A percentile compares a stretch with the other conserved stretches of the same genome.
phyloP scores from a whole-genome alignment of 345 rosid genomes.

The Euphorbia pulcherrima region DNA sequence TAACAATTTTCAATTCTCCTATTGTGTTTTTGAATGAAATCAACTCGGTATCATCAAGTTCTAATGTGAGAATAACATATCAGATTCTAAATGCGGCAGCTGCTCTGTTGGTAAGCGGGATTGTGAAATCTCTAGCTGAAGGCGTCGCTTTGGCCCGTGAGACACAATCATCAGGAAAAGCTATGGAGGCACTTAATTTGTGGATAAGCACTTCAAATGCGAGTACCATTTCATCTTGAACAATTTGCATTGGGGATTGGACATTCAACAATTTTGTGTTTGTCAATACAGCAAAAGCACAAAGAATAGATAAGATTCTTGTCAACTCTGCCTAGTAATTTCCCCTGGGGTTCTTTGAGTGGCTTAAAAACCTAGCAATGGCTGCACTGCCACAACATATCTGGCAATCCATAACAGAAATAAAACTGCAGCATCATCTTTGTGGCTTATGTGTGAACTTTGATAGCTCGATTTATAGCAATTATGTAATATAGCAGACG shows the following conservation, averaged over 20 bases:
- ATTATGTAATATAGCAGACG: too few relatives aligned
- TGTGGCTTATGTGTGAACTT: background rate
- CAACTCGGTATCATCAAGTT: background rate
- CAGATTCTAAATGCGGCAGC: slow-evolving; percentile 98
- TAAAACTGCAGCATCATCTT: background rate
- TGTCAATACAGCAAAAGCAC: slow-evolving; percentile 22
- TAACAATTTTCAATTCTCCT: too few relatives aligned
- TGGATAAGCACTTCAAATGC: slow-evolving; percentile 65
- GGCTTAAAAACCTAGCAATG: background rate
- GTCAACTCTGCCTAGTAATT: slow-evolving; percentile 4
- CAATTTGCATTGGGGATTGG: background rate
- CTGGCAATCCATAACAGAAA: background rate
- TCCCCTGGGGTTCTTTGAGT: background rate
- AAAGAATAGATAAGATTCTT: slow-evolving; percentile 8
- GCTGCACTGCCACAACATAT: background rate
- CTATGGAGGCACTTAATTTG: slow-evolving; percentile 57
- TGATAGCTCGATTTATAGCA: background rate
- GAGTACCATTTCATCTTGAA: slow-evolving; percentile 19
- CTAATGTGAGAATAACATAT: slow-evolving; percentile 14
- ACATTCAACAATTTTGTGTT: background rate
- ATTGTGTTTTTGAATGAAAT: background rate
- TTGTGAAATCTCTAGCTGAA: slow-evolving; percentile 51
- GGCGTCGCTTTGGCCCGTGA: slow-evolving; percentile 76
- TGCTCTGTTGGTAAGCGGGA: slow-evolving; percentile 65
- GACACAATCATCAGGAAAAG: slow-evolving; percentile 71